A percentile compares a stretch with the other conserved stretches of the same genome.
Evolutionary conservation across 768 basidiomycete species (phyloP).

Genomic region (Russula foetens): DNA sequence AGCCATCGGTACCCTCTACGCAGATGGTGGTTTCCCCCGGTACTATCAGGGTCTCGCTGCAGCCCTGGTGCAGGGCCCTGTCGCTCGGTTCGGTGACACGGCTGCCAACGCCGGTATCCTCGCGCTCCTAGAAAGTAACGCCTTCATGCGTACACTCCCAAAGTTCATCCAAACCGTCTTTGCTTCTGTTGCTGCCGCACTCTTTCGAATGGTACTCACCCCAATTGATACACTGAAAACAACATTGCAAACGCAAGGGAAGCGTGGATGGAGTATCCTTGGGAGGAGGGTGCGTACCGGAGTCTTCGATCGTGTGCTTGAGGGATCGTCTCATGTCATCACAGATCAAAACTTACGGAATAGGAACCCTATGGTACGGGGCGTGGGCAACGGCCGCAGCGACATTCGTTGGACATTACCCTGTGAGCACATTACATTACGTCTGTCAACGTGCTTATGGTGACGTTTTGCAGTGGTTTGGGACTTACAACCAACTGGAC

Average conservation of each 20-base stretch:
- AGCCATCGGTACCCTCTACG: slow-evolving; percentile 59
- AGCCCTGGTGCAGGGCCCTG: slow-evolving; percentile 79
- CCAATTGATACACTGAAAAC: slow-evolving; percentile 95
- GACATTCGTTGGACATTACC: slow-evolving; percentile 89
- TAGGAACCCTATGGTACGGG: slow-evolving; percentile 81
- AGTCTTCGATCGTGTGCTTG: background rate
- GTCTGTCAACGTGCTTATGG: background rate
- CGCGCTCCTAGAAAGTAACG: slow-evolving; percentile 72
- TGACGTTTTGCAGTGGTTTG: slow-evolving; percentile 54
- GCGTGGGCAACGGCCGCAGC: slow-evolving; percentile 89
- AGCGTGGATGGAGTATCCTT: slow-evolving; percentile 56
- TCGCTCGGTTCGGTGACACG: slow-evolving; percentile 89
- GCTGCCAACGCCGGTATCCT: slow-evolving; percentile 91
- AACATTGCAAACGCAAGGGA: slow-evolving; percentile 88
- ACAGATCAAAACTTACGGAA: slow-evolving; percentile 66
- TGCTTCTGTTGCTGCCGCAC: slow-evolving; percentile 69
- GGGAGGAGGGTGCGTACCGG: slow-evolving; percentile 44
- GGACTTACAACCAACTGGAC: slow-evolving; percentile 76
- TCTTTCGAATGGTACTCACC: slow-evolving; percentile 85
- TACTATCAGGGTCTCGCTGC: slow-evolving; percentile 86
- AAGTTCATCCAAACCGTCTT: slow-evolving; percentile 66
- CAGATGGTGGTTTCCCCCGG: slow-evolving; percentile 71
- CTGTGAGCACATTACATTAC: slow-evolving; percentile 37
- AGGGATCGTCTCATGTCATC: background rate
- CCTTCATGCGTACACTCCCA: slow-evolving; percentile 58